phyloP scores from a whole-genome alignment of 2,329 filamentous ascomycete genomes.

The Penicillium sp. region DNA sequence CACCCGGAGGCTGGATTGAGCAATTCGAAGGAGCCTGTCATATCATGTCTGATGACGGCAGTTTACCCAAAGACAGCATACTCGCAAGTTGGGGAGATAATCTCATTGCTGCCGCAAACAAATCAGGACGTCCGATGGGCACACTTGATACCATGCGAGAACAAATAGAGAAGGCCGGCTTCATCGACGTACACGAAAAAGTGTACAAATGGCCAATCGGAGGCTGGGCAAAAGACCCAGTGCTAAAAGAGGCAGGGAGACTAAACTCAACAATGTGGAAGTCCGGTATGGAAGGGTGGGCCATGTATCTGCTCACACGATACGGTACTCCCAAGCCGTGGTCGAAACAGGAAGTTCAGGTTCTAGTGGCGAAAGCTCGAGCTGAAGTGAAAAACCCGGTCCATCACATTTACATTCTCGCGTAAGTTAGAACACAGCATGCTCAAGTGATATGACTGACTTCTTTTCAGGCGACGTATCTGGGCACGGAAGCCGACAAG shows the following conservation, averaged over 20 bases:
- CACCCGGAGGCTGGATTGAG: slow-evolving; percentile 22
- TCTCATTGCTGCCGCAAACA: slow-evolving; percentile 20
- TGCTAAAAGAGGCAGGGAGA: slow-evolving; percentile 41
- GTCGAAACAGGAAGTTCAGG: slow-evolving; percentile 14
- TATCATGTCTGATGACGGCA: slow-evolving; percentile 16
- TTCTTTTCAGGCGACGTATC: not conserved
- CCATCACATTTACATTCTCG: slow-evolving; percentile 4
- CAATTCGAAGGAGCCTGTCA: slow-evolving; percentile 11
- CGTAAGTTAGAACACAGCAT: not conserved
- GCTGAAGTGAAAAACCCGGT: slow-evolving; percentile 7
- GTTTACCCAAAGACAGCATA: slow-evolving; percentile 10
- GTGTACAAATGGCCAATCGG: slow-evolving; percentile 32
- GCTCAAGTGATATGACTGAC: not conserved
- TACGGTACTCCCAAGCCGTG: slow-evolving; percentile 13
- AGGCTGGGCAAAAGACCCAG: slow-evolving; percentile 30
- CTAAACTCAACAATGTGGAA: slow-evolving; percentile 26
- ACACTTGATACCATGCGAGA: slow-evolving; percentile 2
- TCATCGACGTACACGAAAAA: slow-evolving; percentile 32
- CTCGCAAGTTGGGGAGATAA: slow-evolving; percentile 13
- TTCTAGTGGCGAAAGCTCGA: slow-evolving; percentile 3
- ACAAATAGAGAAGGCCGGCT: slow-evolving; percentile 30
- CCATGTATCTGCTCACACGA: slow-evolving; percentile 30
- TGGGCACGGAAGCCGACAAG: not conserved
- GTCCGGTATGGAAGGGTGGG: slow-evolving; percentile 30
- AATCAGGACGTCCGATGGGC: not conserved